Conservation (phyloP, 2,329 filamentous ascomycete genomes). For the Penicillium olsonii region DNA sequence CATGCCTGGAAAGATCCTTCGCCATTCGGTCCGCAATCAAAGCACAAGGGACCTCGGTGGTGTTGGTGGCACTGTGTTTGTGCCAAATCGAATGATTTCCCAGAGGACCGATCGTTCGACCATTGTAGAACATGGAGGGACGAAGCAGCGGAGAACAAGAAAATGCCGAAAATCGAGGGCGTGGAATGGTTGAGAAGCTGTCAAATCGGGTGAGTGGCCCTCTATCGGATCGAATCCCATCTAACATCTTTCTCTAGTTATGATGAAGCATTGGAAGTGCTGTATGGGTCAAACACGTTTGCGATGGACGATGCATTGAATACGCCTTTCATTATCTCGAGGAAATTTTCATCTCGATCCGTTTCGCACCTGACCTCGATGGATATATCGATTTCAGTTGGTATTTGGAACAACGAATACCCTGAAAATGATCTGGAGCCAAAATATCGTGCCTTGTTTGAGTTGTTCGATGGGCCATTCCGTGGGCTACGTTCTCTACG, state of each 20-base stretch:
- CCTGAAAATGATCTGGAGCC: not conserved
- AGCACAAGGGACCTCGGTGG: not conserved
- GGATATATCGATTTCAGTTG: not conserved
- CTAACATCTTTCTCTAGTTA: conserved; percentile 7
- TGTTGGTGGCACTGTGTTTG: not conserved
- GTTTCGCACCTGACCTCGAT: conserved; percentile 2
- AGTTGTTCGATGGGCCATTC: not conserved
- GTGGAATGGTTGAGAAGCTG: not conserved
- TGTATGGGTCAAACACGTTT: conserved; percentile 11
- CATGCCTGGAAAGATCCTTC: conserved; percentile 4
- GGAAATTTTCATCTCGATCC: conserved; percentile 1
- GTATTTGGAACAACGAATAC: not conserved
- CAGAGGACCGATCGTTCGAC: not conserved
- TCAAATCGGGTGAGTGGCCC: conserved; percentile 8
- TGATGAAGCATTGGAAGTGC: conserved; percentile 4
- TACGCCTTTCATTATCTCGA: conserved; percentile 5
- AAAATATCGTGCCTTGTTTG: conserved; percentile 5
- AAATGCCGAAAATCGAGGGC: not conserved
- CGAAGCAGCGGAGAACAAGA: not conserved
- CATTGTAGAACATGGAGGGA: not conserved
- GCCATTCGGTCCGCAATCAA: not conserved
- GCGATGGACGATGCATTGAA: conserved; percentile 3
- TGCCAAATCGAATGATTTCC: not conserved
- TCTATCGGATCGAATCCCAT: not conserved
- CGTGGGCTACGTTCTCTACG: conserved; percentile 2